Base-by-base conservation (phyloP, 768 basidiomycete genomes). In the Pisolithus orientalis region DNA sequence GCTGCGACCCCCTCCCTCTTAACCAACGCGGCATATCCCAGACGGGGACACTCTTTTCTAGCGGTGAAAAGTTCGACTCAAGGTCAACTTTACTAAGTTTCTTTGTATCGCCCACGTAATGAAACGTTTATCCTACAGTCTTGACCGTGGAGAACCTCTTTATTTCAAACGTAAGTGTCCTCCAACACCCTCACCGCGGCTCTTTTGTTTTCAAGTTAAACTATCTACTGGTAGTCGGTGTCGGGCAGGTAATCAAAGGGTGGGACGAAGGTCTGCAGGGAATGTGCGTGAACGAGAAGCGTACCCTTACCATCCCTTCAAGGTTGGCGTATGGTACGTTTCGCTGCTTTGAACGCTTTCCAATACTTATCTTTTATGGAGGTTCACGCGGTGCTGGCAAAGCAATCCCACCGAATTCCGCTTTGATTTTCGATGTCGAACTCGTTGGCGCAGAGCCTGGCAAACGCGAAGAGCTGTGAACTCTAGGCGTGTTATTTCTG, bases 201-300 rank as follows among this genome's bases (percentile, higher is more conserved):
- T 8, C 10, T 21, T 31, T 21, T 21, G 21, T 21, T 25, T 39
- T 14, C 49, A 42, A 6, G 62, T 10, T 48, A 28, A 51, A 53
- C 10, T 39, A 7, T 48, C 16, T 49, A 14, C 13, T 4, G 29
- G 5, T 42, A 92, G 90, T 93, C 29, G 90, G 90, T 47, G 68
- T 75, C 39, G 85, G 86, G 9, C 88, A 90, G 61, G 90, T 93
- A 48, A 93, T 93, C 65, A 75, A 76, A 57, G 90, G 90, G 16
- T 93, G 90, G 90, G 90, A 93, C 58, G 70, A 88, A 39, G 90
- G 90, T 59, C 80, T 93, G 46, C 52, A 78, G 38, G 88, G 86
- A 50, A 93, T 95, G 84, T 95, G 94, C 65, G 64, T 91, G 38
- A 74, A 79, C 54, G 94, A 96, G 74, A 93, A 90, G 75, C 85